These are phyloP conservation scores for Cladophialophora bantiana DNA, from an alignment of 2,329 filamentous ascomycete species.

Conservation along the genomic window DNA sequence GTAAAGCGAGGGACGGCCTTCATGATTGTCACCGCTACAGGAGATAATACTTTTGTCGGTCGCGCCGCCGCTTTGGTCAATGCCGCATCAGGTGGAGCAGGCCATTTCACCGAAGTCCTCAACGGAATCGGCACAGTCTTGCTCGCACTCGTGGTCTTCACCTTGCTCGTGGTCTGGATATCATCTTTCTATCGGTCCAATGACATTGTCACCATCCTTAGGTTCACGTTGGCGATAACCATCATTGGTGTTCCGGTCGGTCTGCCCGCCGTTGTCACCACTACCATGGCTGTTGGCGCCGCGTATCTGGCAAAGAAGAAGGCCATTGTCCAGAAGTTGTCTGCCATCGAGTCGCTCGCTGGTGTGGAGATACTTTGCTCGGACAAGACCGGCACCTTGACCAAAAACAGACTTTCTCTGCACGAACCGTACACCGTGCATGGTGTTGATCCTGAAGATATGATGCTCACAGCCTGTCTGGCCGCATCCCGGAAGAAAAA, in stretches of 20 bases:
- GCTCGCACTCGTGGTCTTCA: conserved; percentile 79
- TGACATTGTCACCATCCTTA: conserved; percentile 76
- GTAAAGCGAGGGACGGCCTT: conserved; percentile 91
- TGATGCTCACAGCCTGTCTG: conserved; percentile 90
- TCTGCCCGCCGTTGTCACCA: conserved; percentile 91
- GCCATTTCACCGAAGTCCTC: conserved; percentile 90
- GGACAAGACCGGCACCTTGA: conserved; percentile 92
- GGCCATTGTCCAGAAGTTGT: conserved; percentile 91
- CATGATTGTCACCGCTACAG: conserved; percentile 80
- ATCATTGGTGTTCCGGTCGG: conserved; percentile 92
- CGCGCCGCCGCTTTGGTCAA: conserved; percentile 85
- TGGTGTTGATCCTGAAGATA: conserved; percentile 83
- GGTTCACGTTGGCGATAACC: conserved; percentile 86
- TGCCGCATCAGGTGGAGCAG: conserved; percentile 73
- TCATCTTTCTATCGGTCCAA: conserved; percentile 89
- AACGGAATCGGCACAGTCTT: conserved; percentile 85
- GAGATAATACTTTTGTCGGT: conserved; percentile 90
- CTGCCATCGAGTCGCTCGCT: conserved; percentile 88
- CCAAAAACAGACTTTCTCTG: conserved; percentile 91
- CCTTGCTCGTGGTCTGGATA: conserved; percentile 83
- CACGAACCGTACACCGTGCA: conserved; percentile 82
- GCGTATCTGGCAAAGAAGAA: conserved; percentile 91
- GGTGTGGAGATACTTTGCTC: conserved; percentile 94
- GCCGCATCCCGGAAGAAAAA: conserved; percentile 94
- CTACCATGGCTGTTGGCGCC: conserved; percentile 92